Percentiles rank a stretch among this genome's conserved stretches.
These are phyloP conservation scores for Synchytrium microbalum DNA, from an alignment of 371 early-diverging fungal species.

Conservation along the genomic window DNA sequence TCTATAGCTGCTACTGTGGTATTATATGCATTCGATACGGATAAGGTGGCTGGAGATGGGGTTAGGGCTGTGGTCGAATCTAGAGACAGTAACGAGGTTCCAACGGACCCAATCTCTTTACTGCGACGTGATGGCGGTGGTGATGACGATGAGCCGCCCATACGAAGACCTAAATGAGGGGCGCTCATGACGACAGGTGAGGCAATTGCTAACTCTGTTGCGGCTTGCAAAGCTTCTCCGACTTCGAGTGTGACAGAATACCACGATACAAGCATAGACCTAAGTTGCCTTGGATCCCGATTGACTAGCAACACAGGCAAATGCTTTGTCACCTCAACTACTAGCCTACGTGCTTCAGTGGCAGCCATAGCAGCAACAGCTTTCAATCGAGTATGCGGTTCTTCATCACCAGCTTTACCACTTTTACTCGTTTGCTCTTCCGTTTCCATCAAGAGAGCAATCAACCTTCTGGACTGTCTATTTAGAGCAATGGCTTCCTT, in stretches of 20 bases:
- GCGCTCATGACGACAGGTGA: neutral
- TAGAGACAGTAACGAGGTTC: neutral
- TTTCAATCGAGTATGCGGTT: neutral
- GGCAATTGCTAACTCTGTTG: neutral
- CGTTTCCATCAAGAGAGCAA: neutral
- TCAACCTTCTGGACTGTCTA: neutral
- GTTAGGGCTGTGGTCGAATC: neutral
- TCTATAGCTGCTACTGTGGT: neutral
- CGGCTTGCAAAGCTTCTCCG: neutral
- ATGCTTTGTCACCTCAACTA: neutral
- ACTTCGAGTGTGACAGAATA: neutral
- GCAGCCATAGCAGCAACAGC: neutral
- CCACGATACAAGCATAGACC: conserved; percentile 2
- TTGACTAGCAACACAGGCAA: neutral
- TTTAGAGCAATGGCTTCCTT: neutral
- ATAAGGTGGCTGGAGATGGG: neutral
- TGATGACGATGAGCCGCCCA: neutral
- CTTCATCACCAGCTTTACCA: neutral
- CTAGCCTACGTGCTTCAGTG: neutral
- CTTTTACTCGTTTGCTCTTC: neutral
- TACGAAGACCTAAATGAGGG: neutral
- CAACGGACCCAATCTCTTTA: no score
- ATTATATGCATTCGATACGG: neutral
- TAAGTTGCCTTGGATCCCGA: neutral
- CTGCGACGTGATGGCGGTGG: no score